phyloP scores from a whole-genome alignment of 352 stramenopile species.

The Phytophthora vignae region DNA sequence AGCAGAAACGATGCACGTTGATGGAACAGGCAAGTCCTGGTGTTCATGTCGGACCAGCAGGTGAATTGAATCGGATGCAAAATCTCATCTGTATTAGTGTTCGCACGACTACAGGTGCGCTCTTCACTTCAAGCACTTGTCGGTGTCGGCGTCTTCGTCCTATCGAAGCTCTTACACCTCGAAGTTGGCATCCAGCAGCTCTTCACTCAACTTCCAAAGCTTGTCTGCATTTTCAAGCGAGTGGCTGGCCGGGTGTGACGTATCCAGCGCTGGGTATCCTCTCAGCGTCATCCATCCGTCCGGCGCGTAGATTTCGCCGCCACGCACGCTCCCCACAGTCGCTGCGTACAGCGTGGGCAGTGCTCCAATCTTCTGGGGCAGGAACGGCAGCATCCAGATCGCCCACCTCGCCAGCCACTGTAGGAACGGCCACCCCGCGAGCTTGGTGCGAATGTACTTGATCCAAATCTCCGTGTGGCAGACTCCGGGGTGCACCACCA shows the following conservation, averaged over 20 bases:
- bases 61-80: background rate
- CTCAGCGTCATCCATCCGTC: slow-evolving; percentile 43
- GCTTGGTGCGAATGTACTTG: slow-evolving; percentile 41
- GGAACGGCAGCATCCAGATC: slow-evolving; percentile 33
- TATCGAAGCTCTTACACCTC: slow-evolving; percentile 20
- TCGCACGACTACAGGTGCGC: background rate
- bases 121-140: slow-evolving; percentile 6
- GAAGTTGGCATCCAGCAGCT: slow-evolving; percentile 32
- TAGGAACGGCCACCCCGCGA: slow-evolving; percentile 46
- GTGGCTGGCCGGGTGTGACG: slow-evolving; percentile 40
- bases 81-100: background rate
- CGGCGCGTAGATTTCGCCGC: slow-evolving; percentile 39
- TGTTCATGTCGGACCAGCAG: too few relatives aligned
- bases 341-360: slow-evolving; percentile 61
- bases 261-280: slow-evolving; percentile 52
- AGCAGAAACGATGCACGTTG: slow-evolving; percentile 27
- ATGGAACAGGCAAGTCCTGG: background rate
- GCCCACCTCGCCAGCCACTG: slow-evolving; percentile 60
- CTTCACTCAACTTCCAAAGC: slow-evolving; percentile 60
- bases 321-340: slow-evolving; percentile 35
- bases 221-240: slow-evolving; percentile 38
- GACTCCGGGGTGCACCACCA: slow-evolving; percentile 49
- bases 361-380: slow-evolving; percentile 52
- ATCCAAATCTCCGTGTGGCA: slow-evolving; percentile 49
- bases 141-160: background rate